Percentiles rank a stretch among this genome's conserved stretches.
These are phyloP conservation scores for Jatropha podagrica DNA, from an alignment of 441 rosid genomes.

Conservation along the genomic window DNA sequence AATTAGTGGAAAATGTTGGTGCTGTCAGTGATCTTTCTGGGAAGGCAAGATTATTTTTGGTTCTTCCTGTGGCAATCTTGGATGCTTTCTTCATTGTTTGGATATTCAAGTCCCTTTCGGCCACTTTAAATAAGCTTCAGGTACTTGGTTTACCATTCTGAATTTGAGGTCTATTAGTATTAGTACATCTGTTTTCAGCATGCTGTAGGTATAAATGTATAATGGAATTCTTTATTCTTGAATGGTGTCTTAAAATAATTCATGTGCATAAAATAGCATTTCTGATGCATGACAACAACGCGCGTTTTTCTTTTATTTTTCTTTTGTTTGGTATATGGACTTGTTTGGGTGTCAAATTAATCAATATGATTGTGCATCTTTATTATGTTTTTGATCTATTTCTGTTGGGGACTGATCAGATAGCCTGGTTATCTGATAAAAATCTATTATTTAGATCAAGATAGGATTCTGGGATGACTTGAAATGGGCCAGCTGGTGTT, in stretches of 20 bases:
- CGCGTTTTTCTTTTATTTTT: neutral
- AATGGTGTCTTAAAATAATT: neutral
- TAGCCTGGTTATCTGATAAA: neutral
- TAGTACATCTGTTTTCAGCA: slow-evolving; percentile 3
- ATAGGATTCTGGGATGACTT: neutral
- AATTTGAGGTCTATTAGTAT: neutral
- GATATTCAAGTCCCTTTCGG: slow-evolving; percentile 92
- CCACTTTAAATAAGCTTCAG: slow-evolving; percentile 94
- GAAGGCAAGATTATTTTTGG: slow-evolving; percentile 77
- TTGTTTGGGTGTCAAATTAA: neutral
- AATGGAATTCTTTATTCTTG: neutral
- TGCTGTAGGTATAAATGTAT: neutral
- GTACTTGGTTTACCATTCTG: slow-evolving; percentile 35
- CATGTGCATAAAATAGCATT: neutral
- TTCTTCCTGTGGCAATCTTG: slow-evolving; percentile 81
- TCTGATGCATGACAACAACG: neutral
- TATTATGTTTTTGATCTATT: slow-evolving; percentile 1
- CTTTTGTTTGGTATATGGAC: neutral
- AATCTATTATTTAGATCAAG: neutral
- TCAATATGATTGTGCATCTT: neutral
- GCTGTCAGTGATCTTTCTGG: slow-evolving; percentile 92
- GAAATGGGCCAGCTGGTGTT: neutral
- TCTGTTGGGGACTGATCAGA: neutral
- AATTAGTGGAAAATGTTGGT: slow-evolving; percentile 86
- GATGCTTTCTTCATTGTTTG: slow-evolving; percentile 96